These are phyloP conservation scores for Nicotiana benthamiana DNA, from an alignment of 257 asterid species.

Conservation along the genomic window DNA sequence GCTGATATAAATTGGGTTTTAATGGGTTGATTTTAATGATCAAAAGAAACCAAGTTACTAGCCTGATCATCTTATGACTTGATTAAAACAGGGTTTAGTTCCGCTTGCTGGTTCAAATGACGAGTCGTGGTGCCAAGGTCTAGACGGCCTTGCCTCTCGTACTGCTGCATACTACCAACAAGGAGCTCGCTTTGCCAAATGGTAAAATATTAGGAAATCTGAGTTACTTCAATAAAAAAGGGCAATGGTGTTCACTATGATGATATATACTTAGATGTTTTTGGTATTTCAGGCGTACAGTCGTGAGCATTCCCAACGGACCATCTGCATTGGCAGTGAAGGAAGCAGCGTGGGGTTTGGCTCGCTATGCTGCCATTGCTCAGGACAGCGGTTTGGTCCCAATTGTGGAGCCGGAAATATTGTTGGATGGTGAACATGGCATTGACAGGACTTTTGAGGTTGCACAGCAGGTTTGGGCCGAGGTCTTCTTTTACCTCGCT, in stretches of 20 bases:
- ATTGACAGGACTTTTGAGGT: not conserved
- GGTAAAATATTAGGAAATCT: not conserved
- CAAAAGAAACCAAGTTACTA: no score
- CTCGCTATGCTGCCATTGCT: conserved; percentile 3
- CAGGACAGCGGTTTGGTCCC: not conserved
- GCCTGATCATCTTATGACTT: not conserved
- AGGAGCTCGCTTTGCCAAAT: conserved; percentile 27
- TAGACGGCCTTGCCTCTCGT: conserved; percentile 8
- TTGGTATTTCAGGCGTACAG: conserved; percentile 10
- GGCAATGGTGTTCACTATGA: not conserved
- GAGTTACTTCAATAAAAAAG: no score
- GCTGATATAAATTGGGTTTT: no score
- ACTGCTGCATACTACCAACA: conserved; percentile 25
- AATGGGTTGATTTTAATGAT: no score
- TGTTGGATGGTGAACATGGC: not conserved
- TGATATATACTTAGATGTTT: not conserved
- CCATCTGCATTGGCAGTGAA: conserved; percentile 26
- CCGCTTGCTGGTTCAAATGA: not conserved
- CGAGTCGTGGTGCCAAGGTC: not conserved
- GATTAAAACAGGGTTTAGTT: conserved; percentile 14
- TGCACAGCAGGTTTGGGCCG: conserved; percentile 16
- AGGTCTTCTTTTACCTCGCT: conserved; percentile 10
- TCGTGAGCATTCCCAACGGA: conserved; percentile 24
- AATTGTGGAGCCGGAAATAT: not conserved
- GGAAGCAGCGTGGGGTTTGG: conserved; percentile 23